A percentile compares a stretch with the other conserved stretches of the same genome.
Evolutionary conservation across 371 early-diverging fungal species (phyloP).

Genomic region (Funneliformis caledonium): DNA sequence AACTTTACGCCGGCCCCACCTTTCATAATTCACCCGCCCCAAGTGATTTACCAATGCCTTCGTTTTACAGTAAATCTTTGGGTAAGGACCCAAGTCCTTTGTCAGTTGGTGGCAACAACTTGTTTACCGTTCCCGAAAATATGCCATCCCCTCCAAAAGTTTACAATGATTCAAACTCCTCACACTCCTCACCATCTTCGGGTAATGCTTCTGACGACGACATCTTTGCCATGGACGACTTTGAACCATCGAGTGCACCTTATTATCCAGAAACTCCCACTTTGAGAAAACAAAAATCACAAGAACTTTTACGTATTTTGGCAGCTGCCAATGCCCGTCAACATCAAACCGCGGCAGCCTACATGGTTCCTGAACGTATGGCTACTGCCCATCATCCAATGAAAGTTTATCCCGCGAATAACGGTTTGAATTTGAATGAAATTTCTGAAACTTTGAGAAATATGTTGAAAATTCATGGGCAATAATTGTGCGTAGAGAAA

Average conservation of each 20-base stretch:
- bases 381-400: slow-evolving; percentile 46
- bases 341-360: slow-evolving; percentile 19
- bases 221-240: slow-evolving; percentile 17
- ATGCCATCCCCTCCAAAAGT: slow-evolving; percentile 37
- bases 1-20: slow-evolving; percentile 76
- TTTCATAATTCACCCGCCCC: slow-evolving; percentile 85
- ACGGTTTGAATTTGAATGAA: slow-evolving; percentile 45
- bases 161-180: background rate
- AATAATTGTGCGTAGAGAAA: slow-evolving; percentile 5
- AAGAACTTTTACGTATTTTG: slow-evolving; percentile 7
- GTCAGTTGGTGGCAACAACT: slow-evolving; percentile 39
- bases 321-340: background rate
- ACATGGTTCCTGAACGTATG: slow-evolving; percentile 50
- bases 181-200: slow-evolving; percentile 31
- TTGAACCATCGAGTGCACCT: background rate
- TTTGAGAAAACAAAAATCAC: slow-evolving; percentile 19
- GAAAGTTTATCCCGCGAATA: slow-evolving; percentile 23
- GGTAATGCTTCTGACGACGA: slow-evolving; percentile 31
- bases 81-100: slow-evolving; percentile 15
- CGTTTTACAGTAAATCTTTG: slow-evolving; percentile 51
- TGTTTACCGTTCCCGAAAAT: slow-evolving; percentile 45
- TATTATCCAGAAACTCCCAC: background rate
- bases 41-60: slow-evolving; percentile 73
- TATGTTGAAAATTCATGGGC: slow-evolving; percentile 47
- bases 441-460: slow-evolving; percentile 49